Evolutionary conservation across 169 alveolate genomes (phyloP).

Genomic region (Plasmodium falciparum): DNA sequence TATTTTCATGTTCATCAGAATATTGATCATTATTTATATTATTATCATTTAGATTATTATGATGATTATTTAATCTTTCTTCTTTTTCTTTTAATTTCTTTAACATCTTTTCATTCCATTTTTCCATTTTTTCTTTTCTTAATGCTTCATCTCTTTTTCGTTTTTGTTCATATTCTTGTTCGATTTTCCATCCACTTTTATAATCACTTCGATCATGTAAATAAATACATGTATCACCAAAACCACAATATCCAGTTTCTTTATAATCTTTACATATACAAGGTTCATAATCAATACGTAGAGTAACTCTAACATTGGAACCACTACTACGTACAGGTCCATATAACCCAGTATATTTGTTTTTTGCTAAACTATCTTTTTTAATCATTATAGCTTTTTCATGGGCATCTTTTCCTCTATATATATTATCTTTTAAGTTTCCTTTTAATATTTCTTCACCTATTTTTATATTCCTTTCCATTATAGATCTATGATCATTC

Average conservation of each 20-base stretch:
- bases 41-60: slow-evolving; percentile 49
- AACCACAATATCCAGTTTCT: slow-evolving; percentile 98
- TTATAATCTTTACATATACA: slow-evolving; percentile 97
- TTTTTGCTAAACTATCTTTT: slow-evolving; percentile 88
- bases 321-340: slow-evolving; percentile 92
- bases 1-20: slow-evolving; percentile 62
- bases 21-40: slow-evolving; percentile 26
- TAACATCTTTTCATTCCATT: slow-evolving; percentile 81
- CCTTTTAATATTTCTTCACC: slow-evolving; percentile 87
- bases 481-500: slow-evolving; percentile 86
- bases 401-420: slow-evolving; percentile 91
- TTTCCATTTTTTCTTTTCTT: slow-evolving; percentile 82
- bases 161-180: slow-evolving; percentile 93
- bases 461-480: slow-evolving; percentile 88
- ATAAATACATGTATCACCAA: slow-evolving; percentile 97
- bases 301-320: slow-evolving; percentile 92
- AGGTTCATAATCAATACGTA: slow-evolving; percentile 96
- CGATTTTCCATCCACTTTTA: slow-evolving; percentile 96
- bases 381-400: slow-evolving; percentile 83
- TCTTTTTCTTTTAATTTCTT: slow-evolving; percentile 79
- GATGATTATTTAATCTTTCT: slow-evolving; percentile 55
- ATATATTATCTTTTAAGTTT: slow-evolving; percentile 86
- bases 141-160: slow-evolving; percentile 87
- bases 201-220: slow-evolving; percentile 98
- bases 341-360: slow-evolving; percentile 89